Evolutionary conservation across 2,329 filamentous ascomycete genomes (phyloP), one percentile per base, ranked within the genome.

Genomic region (Aspergillus phoenicis): DNA sequence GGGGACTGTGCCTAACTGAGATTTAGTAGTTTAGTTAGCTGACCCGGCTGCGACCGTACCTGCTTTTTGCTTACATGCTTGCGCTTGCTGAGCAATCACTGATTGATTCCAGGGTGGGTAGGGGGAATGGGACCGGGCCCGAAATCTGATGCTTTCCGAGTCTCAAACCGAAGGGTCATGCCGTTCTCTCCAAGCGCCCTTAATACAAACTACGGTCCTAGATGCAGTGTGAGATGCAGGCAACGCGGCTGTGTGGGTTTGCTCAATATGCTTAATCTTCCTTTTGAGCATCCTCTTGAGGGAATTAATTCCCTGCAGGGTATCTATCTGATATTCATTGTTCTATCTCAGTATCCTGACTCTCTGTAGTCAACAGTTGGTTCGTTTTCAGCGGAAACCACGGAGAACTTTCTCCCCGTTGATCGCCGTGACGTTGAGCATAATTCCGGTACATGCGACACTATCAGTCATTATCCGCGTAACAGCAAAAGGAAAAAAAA

Each of bases 251-350:
- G 52, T 36, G 39, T 33, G 52, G 38, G 39, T 33, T 55, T 36
- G 11, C 2, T 22, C 24, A 49, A 49, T 49, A 49, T 49, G 52
- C 38, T 55, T 55, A 55, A 55, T 55, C 52, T 45, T 55, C 52
- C 52, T 55, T 36, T 55, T 55, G n/a, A 26, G 26, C 26, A 33
- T 49, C 26, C 47, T 49, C 33, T 10, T n/a, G 15, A 45, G 47
- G 7, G 47, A 15, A 49, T 36, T 15, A 13, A 5, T 36, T 5
- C 1, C 8, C 24, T 30, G 15, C 47, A 33, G 47, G 26, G 3
- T 36, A 36, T 36, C 3, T 22, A 45, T 10, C n/a, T 45, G 4
- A 45, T 7, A 45, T 45, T 8, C 11, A 8, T 8, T 10, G 8
- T 8, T 30, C 1, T 33, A 33, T 33, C 30, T 4, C 11, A 36